phyloP scores from a whole-genome alignment of 2,329 filamentous ascomycete species.

The Stachybotrys elegans region DNA sequence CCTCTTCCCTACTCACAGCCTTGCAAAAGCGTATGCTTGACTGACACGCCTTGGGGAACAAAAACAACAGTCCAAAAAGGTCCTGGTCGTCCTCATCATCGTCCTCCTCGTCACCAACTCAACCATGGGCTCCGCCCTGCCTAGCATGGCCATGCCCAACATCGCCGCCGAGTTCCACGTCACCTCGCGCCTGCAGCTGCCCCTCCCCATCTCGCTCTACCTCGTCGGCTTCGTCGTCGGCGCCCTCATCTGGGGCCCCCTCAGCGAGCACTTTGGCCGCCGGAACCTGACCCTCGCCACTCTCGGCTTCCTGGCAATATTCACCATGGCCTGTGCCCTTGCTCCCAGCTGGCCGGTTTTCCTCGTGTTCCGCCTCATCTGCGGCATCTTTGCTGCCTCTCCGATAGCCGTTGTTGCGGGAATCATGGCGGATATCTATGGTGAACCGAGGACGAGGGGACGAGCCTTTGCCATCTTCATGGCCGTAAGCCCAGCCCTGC shows the following conservation, averaged over 20 bases:
- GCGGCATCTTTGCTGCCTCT: slow-evolving; percentile 49
- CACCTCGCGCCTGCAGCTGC: slow-evolving; percentile 36
- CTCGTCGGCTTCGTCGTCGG: slow-evolving; percentile 60
- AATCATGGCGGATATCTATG: slow-evolving; percentile 63
- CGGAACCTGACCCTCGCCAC: slow-evolving; percentile 38
- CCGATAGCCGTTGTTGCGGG: slow-evolving; percentile 59
- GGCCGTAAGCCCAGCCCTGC: slow-evolving; percentile 44
- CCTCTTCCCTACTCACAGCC: not conserved
- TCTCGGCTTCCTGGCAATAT: slow-evolving; percentile 43
- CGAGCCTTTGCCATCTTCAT: slow-evolving; percentile 60
- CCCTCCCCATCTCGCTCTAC: slow-evolving; percentile 59
- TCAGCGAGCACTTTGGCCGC: slow-evolving; percentile 61
- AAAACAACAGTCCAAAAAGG: slow-evolving; percentile 45
- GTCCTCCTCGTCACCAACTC: slow-evolving; percentile 61
- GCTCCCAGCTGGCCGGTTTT: slow-evolving; percentile 47
- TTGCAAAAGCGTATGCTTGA: too few relatives aligned
- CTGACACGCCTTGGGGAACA: not conserved
- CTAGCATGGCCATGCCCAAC: slow-evolving; percentile 56
- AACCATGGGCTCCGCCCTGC: slow-evolving; percentile 60
- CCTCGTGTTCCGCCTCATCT: slow-evolving; percentile 50
- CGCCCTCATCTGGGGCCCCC: slow-evolving; percentile 57
- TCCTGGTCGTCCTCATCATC: slow-evolving; percentile 46
- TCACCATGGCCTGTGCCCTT: slow-evolving; percentile 51
- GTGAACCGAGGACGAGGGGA: slow-evolving; percentile 44
- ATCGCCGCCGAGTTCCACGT: slow-evolving; percentile 55